A percentile compares a stretch with the other conserved stretches of the same genome.
Conservation (phyloP, 1,284 basidiomycete species). For the Abortiporus biennis region DNA sequence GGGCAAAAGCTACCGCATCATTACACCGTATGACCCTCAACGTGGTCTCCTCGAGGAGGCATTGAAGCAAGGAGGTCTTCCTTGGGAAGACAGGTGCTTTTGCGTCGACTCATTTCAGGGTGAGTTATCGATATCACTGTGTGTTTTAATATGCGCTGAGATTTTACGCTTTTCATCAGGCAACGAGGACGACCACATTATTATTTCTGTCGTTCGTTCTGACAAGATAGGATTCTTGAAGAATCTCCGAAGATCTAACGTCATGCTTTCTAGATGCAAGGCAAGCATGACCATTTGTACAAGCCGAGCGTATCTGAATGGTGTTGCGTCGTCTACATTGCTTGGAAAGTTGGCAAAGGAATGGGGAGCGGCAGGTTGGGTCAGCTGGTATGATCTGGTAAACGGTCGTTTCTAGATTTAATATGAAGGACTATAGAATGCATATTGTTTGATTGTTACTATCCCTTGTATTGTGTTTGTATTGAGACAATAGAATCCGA, state of each 20-base stretch:
- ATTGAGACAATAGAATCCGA: background rate
- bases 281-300: slow-evolving; percentile 37
- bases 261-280: slow-evolving; percentile 41
- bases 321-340: slow-evolving; percentile 4
- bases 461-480: background rate
- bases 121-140: background rate
- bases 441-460: background rate
- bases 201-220: slow-evolving; percentile 39
- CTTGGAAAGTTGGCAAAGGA: slow-evolving; percentile 5
- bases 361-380: slow-evolving; percentile 5
- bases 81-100: slow-evolving; percentile 31
- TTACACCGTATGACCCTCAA: slow-evolving; percentile 45
- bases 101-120: slow-evolving; percentile 45
- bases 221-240: slow-evolving; percentile 34
- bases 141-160: background rate
- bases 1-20: slow-evolving; percentile 29
- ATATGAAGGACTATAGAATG: no score
- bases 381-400: slow-evolving; percentile 6
- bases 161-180: slow-evolving; percentile 21
- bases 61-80: slow-evolving; percentile 26
- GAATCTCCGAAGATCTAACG: slow-evolving; percentile 35
- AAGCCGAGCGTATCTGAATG: slow-evolving; percentile 9
- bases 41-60: slow-evolving; percentile 28
- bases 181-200: slow-evolving; percentile 36
- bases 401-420: slow-evolving; percentile 1